Evolutionary conservation across 306 rosid species (phyloP), one percentile per base, ranked within the genome.

Genomic region (Prosopis cineraria): DNA sequence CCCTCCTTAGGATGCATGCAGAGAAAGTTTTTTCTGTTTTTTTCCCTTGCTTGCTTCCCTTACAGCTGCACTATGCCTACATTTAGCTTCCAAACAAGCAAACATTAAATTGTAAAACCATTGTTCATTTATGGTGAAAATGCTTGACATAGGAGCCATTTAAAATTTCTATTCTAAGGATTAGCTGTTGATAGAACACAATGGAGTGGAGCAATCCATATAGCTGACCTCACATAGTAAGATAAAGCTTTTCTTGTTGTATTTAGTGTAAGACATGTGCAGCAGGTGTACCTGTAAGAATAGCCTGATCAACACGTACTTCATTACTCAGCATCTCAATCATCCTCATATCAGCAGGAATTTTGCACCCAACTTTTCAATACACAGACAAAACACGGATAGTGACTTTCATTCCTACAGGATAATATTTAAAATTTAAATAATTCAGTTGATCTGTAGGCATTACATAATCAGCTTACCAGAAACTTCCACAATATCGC

Each of bases 311-410:
- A 79, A 95, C 93, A 14, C 99, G 98, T 72, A 95, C 79, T 82
- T 88, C 91, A 88, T 88, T 91, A 73, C 96, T 95, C 72, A 95
- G 87, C 93, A 91, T 86, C 84, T 93, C 98, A 29, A 95, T 86
- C 96, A 93, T 91, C 87, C 97, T 89, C 99, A 95, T 89, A 84
- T 95, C 99, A 7, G 99, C 99, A 68, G 99, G 98, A 89, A 95
- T 81, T 95, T 95, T 93, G 91, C 97, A 88, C 77, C 99, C 99
- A 90, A 95, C 99, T 92, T 47, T 68, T 73, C 75, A 79, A 77
- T 86, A 74, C 30, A 80, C 48, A 81, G 62, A 79, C 74, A 80
- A 75, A 68, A 86, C 20, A 75, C 53, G 76, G 69, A 66, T 55
- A 10, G 82, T 53, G 55, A 79, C 69, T 70, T 50, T 36, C 78